These are phyloP conservation scores for Xenoacremonium recifei DNA, from an alignment of 2,329 filamentous ascomycete species.

Conservation along the genomic window DNA sequence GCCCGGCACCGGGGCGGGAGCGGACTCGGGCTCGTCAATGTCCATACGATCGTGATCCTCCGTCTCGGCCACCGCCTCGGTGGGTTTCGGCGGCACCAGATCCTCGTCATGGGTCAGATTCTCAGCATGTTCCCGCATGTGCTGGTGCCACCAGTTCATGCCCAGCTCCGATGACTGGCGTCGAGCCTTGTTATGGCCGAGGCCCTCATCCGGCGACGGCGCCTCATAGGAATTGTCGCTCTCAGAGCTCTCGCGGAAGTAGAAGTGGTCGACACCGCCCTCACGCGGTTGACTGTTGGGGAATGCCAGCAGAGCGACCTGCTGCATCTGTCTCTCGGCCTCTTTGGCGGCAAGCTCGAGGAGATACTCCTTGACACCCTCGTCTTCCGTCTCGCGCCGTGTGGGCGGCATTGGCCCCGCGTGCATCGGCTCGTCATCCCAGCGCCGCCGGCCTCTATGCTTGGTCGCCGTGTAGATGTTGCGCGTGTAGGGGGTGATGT, in stretches of 20 bases:
- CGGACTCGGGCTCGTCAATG: neutral
- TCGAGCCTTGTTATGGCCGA: constrained; percentile 34
- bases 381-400: constrained; percentile 71
- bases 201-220: constrained; percentile 30
- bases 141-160: constrained; percentile 72
- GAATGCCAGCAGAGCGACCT: constrained; percentile 73
- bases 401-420: constrained; percentile 32
- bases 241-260: constrained; percentile 62
- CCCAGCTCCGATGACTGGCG: constrained; percentile 63
- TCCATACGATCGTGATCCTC: constrained; percentile 22
- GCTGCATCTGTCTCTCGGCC: constrained; percentile 76
- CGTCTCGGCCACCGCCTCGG: constrained; percentile 31
- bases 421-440: neutral
- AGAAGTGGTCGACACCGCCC: constrained; percentile 70
- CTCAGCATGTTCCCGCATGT: constrained; percentile 77
- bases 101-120: constrained; percentile 30
- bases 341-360: constrained; percentile 77
- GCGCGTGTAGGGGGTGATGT: constrained; percentile 64
- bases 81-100: constrained; percentile 37
- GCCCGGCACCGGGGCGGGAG: constrained; percentile 13
- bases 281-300: constrained; percentile 69
- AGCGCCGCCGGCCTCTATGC: constrained; percentile 9
- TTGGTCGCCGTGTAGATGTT: constrained; percentile 55
- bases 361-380: constrained; percentile 72
- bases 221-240: constrained; percentile 48